Base-by-base conservation (phyloP, 306 rosid genomes). In the Cucurbita pepo region DNA sequence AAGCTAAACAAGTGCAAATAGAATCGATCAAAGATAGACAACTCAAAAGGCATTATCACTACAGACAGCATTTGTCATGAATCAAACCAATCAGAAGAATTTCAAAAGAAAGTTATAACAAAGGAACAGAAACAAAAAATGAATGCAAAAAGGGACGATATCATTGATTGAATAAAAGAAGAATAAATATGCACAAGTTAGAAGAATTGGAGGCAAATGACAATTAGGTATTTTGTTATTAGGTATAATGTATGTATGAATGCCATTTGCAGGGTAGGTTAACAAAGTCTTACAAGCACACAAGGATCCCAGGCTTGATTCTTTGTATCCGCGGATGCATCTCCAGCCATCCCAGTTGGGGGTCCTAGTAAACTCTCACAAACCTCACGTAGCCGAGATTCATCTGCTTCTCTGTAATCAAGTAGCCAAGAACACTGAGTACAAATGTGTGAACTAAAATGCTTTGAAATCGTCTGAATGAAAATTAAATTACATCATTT, bases 291-390 rank as follows among this genome's bases (percentile, higher is more conserved):
- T 87, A 94, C 99, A 60, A 94, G 97, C 62, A 91, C 88, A 80
- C 66, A 79, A 78, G 99, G 97, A 88, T 94, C 96, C 99, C 99
- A 94, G 18, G 92, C 90, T 38, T 78, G 74, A 79, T 78, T 80
- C 74, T 88, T 89, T 44, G 82, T 51, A 82, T 86, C 83, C 54
- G 83, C 81, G 58, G 87, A 78, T 67, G 82, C 73, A 47, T 85
- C 87, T 61, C 77, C 92, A 63, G 82, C 87, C 97, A 94, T 94
- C 82, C 99, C 99, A 22, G 92, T 85, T 15, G 99, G 99, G 77
- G 97, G 99, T 81, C 99, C 99, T 76, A 94, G 95, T 79, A 89
- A 91, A 84, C 87, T 85, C 87, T 94, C 99, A 56, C 97, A 94
- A 62, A 91, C 95, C 82, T 94, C 99, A 43, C 99, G 84, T 59